Evolutionary conservation across 306 rosid species (phyloP), one percentile per base, ranked within the genome.

Genomic region (Datisca glomerata): DNA sequence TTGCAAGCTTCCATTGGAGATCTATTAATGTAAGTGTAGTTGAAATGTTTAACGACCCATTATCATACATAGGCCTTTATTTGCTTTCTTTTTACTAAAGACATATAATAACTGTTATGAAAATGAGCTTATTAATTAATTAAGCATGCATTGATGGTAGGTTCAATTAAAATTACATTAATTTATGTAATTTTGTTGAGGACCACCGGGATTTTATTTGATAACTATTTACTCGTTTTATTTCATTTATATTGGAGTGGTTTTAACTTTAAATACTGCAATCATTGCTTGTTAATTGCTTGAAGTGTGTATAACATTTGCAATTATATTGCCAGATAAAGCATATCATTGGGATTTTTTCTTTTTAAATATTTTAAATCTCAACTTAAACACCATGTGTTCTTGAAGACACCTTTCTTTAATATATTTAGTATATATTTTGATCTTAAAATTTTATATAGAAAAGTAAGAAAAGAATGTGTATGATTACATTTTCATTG

Each of bases 211-310:
- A n/a, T n/a, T n/a, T n/a, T n/a, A n/a, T n/a, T n/a, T n/a, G n/a
- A n/a, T n/a, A n/a, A n/a, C n/a, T n/a, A n/a, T n/a, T n/a, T n/a
- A n/a, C n/a, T n/a, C n/a, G n/a, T n/a, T n/a, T n/a, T n/a, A n/a
- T n/a, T n/a, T n/a, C n/a, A n/a, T n/a, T n/a, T 24, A 41, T 59
- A 51, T 50, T 50, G 43, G 34, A 43, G 66, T 43, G 43, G 25
- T 47, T 39, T 41, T 53, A 62, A 57, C 61, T 56, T 40, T 51
- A 51, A 65, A 34, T 60, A 52, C 29, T 46, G 13, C 57, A 46
- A 58, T 62, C 61, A 53, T 62, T 53, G 61, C n/a, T 44, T 62
- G 56, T 62, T 41, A 53, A 62, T 54, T 62, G 68, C 68, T 46
- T 53, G 4, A 16, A 53, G 21, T 53, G 68, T 46, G 59, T 37